Evolutionary conservation across 257 asterid species (phyloP).

Genomic region (Przewalskia tangutica): DNA sequence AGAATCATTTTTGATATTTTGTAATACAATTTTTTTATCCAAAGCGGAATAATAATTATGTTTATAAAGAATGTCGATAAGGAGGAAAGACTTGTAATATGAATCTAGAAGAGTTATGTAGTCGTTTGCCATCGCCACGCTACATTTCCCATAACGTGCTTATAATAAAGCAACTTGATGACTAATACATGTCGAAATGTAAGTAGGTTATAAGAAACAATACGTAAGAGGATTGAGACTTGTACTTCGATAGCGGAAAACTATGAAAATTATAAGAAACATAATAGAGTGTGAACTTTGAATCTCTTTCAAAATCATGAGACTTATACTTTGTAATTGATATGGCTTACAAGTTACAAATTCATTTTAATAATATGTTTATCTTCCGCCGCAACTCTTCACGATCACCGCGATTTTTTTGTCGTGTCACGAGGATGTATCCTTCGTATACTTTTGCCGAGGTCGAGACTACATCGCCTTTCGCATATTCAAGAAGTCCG

Average conservation of each 20-base stretch:
- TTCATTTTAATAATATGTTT: not conserved
- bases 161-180: too few species aligned
- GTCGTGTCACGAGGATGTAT: slow-evolving; percentile 95
- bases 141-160: too few species aligned
- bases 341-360: not conserved
- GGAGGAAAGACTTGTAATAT: not conserved
- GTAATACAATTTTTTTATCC: too few species aligned
- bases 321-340: not conserved
- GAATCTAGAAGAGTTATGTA: too few species aligned
- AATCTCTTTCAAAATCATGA: not conserved
- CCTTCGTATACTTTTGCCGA: slow-evolving; percentile 98
- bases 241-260: too few species aligned
- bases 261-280: not conserved
- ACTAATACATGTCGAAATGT: not conserved
- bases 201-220: not conserved
- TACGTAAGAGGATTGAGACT: not conserved
- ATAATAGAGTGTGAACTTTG: not conserved
- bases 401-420: slow-evolving; percentile 97
- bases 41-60: too few species aligned
- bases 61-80: too few species aligned
- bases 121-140: too few species aligned
- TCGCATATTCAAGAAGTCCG: too few species aligned
- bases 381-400: slow-evolving; percentile 48
- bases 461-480: too few species aligned
- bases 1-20: too few species aligned